Evolutionary conservation across 2,329 filamentous ascomycete genomes (phyloP), one percentile per base, ranked within the genome.

Genomic region (Phialocephala subalpina): DNA sequence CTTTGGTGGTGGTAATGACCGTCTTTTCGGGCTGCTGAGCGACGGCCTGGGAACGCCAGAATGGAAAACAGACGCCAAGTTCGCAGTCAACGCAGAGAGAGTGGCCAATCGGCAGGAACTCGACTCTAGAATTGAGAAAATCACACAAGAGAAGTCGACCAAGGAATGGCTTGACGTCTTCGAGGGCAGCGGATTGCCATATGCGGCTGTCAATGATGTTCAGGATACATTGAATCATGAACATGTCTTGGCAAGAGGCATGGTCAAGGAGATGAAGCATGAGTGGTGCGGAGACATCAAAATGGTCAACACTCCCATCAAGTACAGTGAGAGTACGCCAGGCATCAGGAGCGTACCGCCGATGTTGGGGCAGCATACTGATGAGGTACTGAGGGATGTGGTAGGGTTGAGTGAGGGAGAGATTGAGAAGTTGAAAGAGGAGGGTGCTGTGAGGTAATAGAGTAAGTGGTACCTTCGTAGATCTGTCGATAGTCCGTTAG

Each of bases 201-300:
- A 96, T 75, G 92, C 95, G 0, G 93, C 95, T 0, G 92, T 99
- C 72, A 99, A 98, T 76, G 95, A 99, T 75, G 89, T 99, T 8
- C 91, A 96, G 78, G 87, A 84, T 22, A 93, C 96, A 0, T 81
- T 99, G 60, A 90, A 91, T 67, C 94, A 97, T 76, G 86, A 90
- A 68, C 96, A 99, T 79, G 93, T 93, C 80, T 82, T 80, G 81
- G 94, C 94, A 25, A 87, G 96, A 65, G 86, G 90, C 66, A 99
- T 99, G 96, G 91, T 99, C 0, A 87, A 92, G 16, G 91, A 97
- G 76, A 83, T 97, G 53, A 87, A 97, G 0, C 96, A 99, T 76
- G 87, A 87, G 5, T 83, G 84, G 8, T 98, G 95, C 77, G 96
- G 96, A 0, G 86, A 90, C 0, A 90, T 99, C 69, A 94, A 94